phyloP scores from a whole-genome alignment of 345 rosid genomes.

The Cardamine chenopodiifolia region DNA sequence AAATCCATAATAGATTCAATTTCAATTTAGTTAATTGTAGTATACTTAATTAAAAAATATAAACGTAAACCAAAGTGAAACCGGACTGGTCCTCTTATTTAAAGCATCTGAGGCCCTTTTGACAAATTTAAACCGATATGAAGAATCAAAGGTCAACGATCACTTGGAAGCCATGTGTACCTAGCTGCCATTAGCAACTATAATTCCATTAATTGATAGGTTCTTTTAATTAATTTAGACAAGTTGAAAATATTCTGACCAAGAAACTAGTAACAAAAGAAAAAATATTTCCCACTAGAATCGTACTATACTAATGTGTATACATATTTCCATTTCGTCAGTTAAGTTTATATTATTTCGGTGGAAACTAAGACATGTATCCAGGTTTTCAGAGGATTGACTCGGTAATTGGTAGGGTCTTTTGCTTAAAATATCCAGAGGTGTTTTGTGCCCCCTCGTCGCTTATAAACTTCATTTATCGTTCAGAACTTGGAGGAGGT shows the following conservation, averaged over 20 bases:
- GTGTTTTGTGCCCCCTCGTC: background rate
- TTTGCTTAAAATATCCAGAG: background rate
- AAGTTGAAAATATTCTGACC: conserved; percentile 15
- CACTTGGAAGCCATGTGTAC: background rate
- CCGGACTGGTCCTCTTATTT: no score
- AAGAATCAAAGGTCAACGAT: background rate
- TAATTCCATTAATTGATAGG: background rate
- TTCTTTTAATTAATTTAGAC: background rate
- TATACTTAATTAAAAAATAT: no score
- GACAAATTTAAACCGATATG: no score
- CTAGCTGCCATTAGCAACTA: background rate
- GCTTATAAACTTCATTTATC: conserved; percentile 12
- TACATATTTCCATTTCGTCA: background rate
- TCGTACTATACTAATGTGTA: no score
- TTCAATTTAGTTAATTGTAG: no score
- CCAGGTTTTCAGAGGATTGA: conserved; percentile 26
- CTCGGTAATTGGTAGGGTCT: conserved; percentile 6
- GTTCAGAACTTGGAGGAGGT: background rate
- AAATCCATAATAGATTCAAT: no score
- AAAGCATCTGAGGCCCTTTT: no score
- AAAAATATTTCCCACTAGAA: background rate
- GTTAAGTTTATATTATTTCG: no score
- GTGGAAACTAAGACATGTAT: background rate
- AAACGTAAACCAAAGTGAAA: no score
- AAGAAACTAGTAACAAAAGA: background rate